Percentiles rank a stretch among this genome's conserved stretches.
Conservation (phyloP, 2,329 filamentous ascomycete genomes). For the Aspergillus ochraceus region DNA sequence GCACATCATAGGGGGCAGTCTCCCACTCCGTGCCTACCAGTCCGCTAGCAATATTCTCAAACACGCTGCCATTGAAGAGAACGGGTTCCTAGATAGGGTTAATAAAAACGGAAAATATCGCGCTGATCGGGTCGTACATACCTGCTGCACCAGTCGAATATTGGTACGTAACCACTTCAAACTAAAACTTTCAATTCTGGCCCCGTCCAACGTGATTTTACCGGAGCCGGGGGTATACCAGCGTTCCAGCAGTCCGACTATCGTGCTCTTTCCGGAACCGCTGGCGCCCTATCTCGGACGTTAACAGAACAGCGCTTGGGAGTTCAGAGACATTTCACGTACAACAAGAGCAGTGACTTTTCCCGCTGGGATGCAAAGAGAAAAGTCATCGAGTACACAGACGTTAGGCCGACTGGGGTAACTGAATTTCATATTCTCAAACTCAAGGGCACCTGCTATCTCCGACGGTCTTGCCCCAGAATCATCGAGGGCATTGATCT, state of each 20-base stretch:
- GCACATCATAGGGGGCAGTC: constrained; percentile 4
- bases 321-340: no score
- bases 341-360: constrained; percentile 61
- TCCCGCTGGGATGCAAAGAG: constrained; percentile 35
- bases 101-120: no score
- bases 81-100: constrained; percentile 61
- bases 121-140: no score
- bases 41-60: constrained; percentile 68
- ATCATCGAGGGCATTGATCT: no score
- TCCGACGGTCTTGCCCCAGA: no score
- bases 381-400: constrained; percentile 35
- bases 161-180: constrained; percentile 22
- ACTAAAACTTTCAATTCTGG: constrained; percentile 35
- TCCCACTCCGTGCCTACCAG: constrained; percentile 47
- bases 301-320: no score
- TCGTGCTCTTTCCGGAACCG: constrained; percentile 72
- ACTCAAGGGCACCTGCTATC: no score
- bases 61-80: constrained; percentile 79
- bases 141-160: constrained; percentile 41
- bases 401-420: constrained; percentile 42
- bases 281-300: constrained; percentile 46
- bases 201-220: constrained; percentile 38
- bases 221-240: constrained; percentile 61
- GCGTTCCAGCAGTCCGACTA: constrained; percentile 68
- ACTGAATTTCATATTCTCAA: constrained; percentile 10